Evolutionary conservation across 108 stramenopile genomes (phyloP), one percentile per base, ranked within the genome.

Genomic region (Epithemia pelagica): DNA sequence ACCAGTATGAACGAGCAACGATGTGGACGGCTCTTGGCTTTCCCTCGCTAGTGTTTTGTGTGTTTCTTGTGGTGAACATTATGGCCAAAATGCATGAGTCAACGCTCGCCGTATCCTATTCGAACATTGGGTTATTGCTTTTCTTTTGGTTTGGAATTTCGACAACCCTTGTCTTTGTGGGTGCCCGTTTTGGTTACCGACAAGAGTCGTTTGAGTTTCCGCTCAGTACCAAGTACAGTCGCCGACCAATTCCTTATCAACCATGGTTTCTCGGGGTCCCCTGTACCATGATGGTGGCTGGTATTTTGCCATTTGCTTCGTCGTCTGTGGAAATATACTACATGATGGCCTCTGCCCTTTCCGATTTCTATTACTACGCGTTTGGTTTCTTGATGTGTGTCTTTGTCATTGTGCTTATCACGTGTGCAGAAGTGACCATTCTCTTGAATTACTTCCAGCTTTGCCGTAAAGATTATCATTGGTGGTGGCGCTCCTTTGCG

Each of bases 401-500:
- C 29, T 87, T 93, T 61, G 22, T 87, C 54, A 95, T 97, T 76
- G 87, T 96, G 30, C 30, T 93, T 58, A 71, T 91, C 51, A 96
- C 95, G 18, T 90, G 87, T 67, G 90, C 95, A 8, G 91, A 95
- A 77, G 95, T 96, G 59, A 91, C 91, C 57, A 80, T 96, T 54
- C 80, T 96, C 24, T 81, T 95, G 69, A 77, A 72, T 81, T 97
- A 97, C 87, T 97, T 96, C 78, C 92, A 92, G 76, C 87, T 96
- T 19, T 86, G 90, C 65, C 72, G 87, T 25, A 95, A 96, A 83
- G 89, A 97, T 78, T 91, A 96, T 78, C 86, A 86, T 66, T 97
- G 96, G 95, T 96, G 97, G 95, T 97, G 97, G 97, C 82, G 94
- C 32, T 83, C 89, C 57, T 88, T 92, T 70, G 61, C 74, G 64